Evolutionary conservation across 2,329 filamentous ascomycete genomes (phyloP).

Genomic region (Tympanopsis confertula): DNA sequence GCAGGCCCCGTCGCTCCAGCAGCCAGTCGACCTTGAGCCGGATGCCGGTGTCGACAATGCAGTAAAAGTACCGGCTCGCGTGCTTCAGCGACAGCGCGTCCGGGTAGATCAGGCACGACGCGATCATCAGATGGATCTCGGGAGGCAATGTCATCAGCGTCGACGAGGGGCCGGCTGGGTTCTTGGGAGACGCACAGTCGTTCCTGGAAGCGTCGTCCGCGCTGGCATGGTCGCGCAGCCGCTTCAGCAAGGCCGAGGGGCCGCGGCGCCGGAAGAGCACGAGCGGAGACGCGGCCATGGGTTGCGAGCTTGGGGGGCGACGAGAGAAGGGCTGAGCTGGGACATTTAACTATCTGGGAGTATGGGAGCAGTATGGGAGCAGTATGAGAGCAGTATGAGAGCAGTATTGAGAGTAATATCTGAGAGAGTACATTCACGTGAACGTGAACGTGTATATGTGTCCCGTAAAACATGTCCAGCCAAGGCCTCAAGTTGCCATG

Average conservation of each 20-base stretch:
- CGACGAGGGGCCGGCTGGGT: conserved; percentile 1
- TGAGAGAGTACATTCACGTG: too few species aligned
- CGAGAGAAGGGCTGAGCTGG: too few species aligned
- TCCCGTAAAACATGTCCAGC: too few species aligned
- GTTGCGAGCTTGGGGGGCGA: too few species aligned
- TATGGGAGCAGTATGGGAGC: too few species aligned
- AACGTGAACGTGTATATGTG: too few species aligned
- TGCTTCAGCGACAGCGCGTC: conserved; percentile 63
- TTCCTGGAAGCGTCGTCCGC: neutral
- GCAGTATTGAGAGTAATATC: too few species aligned
- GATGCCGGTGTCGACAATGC: conserved; percentile 53
- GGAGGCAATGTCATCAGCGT: conserved; percentile 43
- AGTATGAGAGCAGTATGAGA: too few species aligned
- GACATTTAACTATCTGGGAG: too few species aligned
- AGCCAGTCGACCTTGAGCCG: conserved; percentile 59
- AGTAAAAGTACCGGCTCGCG: conserved; percentile 49
- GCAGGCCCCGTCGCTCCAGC: conserved; percentile 46
- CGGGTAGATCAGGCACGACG: conserved; percentile 50
- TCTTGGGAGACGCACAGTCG: conserved; percentile 2
- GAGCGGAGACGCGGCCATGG: too few species aligned
- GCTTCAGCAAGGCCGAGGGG: neutral
- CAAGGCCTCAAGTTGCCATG: too few species aligned
- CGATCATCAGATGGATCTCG: conserved; percentile 56
- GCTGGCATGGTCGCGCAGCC: neutral
- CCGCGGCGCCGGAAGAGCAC: neutral